Evolutionary conservation across 495 filamentous ascomycete species (phyloP).

Genomic region (Penicillium macrosclerotiorum): DNA sequence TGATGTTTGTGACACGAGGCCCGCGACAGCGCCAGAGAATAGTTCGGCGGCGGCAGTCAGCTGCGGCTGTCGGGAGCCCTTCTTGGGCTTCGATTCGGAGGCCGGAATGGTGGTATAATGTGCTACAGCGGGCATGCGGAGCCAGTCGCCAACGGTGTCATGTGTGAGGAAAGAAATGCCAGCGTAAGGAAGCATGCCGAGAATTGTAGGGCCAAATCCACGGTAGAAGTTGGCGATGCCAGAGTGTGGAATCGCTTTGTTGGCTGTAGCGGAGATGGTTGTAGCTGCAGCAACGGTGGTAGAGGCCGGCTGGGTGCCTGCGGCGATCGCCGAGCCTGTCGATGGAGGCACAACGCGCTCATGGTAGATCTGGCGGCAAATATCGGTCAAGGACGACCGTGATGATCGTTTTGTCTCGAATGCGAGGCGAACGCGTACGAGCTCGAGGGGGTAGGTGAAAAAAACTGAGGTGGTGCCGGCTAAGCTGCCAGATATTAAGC

Average conservation of each 20-base stretch:
- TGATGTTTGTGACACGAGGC: conserved; percentile 82
- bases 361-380: conserved; percentile 79
- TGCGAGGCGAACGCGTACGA: conserved; percentile 87
- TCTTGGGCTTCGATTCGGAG: conserved; percentile 28
- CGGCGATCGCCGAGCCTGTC: conserved; percentile 18
- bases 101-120: conserved; percentile 62
- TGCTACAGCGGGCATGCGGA: conserved; percentile 64
- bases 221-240: conserved; percentile 92
- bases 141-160: conserved; percentile 77
- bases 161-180: conserved; percentile 97
- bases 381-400: conserved; percentile 63
- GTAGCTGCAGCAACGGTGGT: conserved; percentile 32
- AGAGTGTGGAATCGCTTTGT: conserved; percentile 51
- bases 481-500: conserved; percentile 73
- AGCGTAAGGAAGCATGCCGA: conserved; percentile 95
- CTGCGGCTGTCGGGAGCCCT: conserved; percentile 34
- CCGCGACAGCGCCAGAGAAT: conserved; percentile 77
- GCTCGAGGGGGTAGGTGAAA: conserved; percentile 91
- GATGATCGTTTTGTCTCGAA: conserved; percentile 80
- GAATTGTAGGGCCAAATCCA: conserved; percentile 82
- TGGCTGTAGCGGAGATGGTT: conserved; percentile 35
- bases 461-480: conserved; percentile 90
- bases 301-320: conserved; percentile 23
- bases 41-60: conserved; percentile 76
- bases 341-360: conserved; percentile 54